Conservation (phyloP, 495 filamentous ascomycete genomes). For the Lepidopterella palustris region DNA sequence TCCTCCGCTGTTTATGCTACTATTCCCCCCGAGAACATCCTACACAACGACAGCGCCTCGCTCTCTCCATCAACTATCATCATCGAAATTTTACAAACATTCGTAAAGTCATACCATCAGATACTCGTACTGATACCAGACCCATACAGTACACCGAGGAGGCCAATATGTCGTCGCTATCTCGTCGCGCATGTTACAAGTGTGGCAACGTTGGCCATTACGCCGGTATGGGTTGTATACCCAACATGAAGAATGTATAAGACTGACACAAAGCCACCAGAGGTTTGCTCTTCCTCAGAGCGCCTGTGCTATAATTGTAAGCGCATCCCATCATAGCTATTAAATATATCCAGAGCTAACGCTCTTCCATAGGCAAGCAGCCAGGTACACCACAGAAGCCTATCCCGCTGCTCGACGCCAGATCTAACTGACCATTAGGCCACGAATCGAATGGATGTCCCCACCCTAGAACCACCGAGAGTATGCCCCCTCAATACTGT, state of each 20-base stretch:
- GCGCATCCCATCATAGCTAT: constrained; percentile 27
- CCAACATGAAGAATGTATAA: background rate
- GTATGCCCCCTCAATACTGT: constrained; percentile 43
- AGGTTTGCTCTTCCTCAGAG: constrained; percentile 94
- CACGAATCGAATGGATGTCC: constrained; percentile 98
- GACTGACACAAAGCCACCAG: constrained; percentile 36
- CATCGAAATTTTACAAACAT: background rate
- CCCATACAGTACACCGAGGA: constrained; percentile 6
- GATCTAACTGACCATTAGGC: constrained; percentile 45
- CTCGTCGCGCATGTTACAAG: constrained; percentile 98
- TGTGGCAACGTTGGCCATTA: constrained; percentile 99
- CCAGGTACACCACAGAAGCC: constrained; percentile 24
- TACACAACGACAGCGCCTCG: constrained; percentile 8
- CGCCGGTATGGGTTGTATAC: constrained; percentile 52
- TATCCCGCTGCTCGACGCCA: background rate
- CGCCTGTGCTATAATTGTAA: constrained; percentile 99
- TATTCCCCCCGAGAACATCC: background rate
- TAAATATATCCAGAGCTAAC: constrained; percentile 46
- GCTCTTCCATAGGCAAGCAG: constrained; percentile 36
- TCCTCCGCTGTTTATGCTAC: background rate
- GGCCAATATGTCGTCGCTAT: constrained; percentile 73
- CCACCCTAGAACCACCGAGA: constrained; percentile 90
- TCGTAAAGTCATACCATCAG: background rate
- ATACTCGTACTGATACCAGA: background rate
- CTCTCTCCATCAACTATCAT: background rate